Evolutionary conservation across 805 yeast genomes (phyloP).

Genomic region (Yarrowia sp.): DNA sequence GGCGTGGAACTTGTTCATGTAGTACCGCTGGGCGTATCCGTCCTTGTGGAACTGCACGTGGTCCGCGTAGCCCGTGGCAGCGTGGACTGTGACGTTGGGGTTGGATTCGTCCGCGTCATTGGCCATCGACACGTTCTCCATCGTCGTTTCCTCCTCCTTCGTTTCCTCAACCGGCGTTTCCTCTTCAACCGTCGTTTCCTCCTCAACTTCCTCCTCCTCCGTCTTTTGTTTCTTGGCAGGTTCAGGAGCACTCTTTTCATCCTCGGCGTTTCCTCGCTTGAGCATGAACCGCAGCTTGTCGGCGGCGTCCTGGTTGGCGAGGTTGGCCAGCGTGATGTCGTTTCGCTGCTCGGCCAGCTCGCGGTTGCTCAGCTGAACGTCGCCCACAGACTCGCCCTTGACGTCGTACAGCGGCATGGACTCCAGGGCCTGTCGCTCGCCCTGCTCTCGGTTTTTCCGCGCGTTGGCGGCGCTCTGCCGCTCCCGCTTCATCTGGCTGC

Average conservation of each 20-base stretch:
- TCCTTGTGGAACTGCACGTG: constrained; percentile 79
- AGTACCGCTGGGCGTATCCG: constrained; percentile 85
- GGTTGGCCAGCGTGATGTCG: constrained; percentile 70
- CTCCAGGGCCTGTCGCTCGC: constrained; percentile 70
- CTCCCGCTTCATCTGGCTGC: background rate
- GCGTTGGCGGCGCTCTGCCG: background rate
- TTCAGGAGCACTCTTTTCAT: constrained; percentile 19
- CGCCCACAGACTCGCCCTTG: constrained; percentile 75
- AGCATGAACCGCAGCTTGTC: constrained; percentile 58
- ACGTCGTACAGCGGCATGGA: constrained; percentile 81
- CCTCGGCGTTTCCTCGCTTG: constrained; percentile 44
- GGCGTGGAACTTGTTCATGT: constrained; percentile 72
- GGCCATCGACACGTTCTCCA: too few species aligned
- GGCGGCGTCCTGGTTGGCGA: constrained; percentile 74
- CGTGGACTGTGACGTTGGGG: background rate
- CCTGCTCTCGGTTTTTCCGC: constrained; percentile 70
- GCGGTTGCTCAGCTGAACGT: constrained; percentile 66
- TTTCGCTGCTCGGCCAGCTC: constrained; percentile 72
- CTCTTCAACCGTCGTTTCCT: too few species aligned
- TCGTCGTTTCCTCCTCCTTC: background rate
- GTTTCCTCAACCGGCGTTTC: too few species aligned
- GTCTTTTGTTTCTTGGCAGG: too few species aligned
- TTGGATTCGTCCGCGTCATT: background rate
- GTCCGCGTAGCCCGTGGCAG: constrained; percentile 43
- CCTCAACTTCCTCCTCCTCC: too few species aligned